A percentile compares a stretch with the other conserved stretches of the same genome.
These are phyloP conservation scores for Clohesyomyces aquaticus DNA, from an alignment of 495 filamentous ascomycete species.

Conservation along the genomic window DNA sequence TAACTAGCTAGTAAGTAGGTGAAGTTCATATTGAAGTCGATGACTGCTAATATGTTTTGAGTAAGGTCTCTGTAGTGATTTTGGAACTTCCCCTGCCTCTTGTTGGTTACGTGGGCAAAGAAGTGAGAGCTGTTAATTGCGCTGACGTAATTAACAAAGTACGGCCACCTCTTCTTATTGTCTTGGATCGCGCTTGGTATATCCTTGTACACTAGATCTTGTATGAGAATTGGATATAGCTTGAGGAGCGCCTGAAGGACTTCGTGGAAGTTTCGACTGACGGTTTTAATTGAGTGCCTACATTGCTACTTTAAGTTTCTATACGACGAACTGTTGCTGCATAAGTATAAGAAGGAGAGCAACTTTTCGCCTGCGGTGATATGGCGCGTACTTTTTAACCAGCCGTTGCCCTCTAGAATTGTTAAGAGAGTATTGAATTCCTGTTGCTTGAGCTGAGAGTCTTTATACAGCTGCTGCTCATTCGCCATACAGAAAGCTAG, in stretches of 20 bases:
- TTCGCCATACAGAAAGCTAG: too few species aligned
- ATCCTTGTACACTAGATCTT: not conserved
- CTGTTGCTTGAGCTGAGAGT: too few species aligned
- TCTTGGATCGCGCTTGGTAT: not conserved
- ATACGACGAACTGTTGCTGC: not conserved
- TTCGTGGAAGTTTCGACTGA: slow-evolving; percentile 6
- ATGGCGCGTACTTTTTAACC: not conserved
- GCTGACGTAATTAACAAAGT: slow-evolving; percentile 4
- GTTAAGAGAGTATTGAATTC: too few species aligned
- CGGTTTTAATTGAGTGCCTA: not conserved
- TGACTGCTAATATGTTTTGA: slow-evolving; percentile 7
- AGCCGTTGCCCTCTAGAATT: not conserved
- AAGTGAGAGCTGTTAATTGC: slow-evolving; percentile 5
- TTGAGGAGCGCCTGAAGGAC: not conserved
- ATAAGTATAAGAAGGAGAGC: slow-evolving; percentile 2
- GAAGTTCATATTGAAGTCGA: slow-evolving; percentile 9
- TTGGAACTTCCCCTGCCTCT: not conserved
- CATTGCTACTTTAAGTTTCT: not conserved
- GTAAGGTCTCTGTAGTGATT: slow-evolving; percentile 3
- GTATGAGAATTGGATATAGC: not conserved
- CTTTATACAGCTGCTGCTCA: too few species aligned
- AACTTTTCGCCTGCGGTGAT: too few species aligned
- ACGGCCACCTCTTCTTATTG: not conserved
- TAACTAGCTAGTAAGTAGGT: slow-evolving; percentile 3
- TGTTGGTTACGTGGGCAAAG: not conserved